Evolutionary conservation across 768 basidiomycete species (phyloP), one percentile per base, ranked within the genome.

Genomic region (Agrocybe pediades): DNA sequence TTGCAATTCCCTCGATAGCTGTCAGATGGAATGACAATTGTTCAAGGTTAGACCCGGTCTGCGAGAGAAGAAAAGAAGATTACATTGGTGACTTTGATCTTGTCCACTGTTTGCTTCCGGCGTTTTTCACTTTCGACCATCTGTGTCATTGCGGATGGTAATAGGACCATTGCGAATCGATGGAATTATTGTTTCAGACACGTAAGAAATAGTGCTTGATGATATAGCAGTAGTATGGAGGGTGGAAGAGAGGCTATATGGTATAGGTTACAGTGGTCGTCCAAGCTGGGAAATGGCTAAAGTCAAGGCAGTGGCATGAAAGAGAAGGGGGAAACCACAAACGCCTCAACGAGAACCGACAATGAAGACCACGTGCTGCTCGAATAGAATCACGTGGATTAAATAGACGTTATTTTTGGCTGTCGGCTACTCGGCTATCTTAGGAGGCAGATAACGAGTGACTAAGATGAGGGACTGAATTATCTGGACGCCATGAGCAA

Each of bases 1-100:
- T 62, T 86, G 86, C 20, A 91, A 74, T 57, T 90, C 87, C 56
- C 85, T 77, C 2, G 85, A 84, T 23, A 90, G 76, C 89, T 90
- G 59, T 52, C 20, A 55, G 24, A 41, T 36, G 29, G 46, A 30
- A 40, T 41, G 49, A 20, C 36, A 26, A 16, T 23, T 41, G 26
- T 25, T 48, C 40, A 20, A 48, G 15, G 19, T 47, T 11, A 46
- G 40, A 39, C 30, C 17, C 7, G 33, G 9, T 17, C 25, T 44
- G 33, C 20, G 48, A 39, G 21, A 29, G 20, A 40, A 47, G 25
- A 43, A 15, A 46, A 9, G 2, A 41, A 33, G n/a, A 6, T 25
- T 24, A 87, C 85, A 67, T 85, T 82, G 60, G 71, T 79, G 3
- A 78, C 82, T 61, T 77, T 86, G 21, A 81, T 74, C 49, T 78